Base-by-base conservation (phyloP, 2,329 filamentous ascomycete genomes). In the Alternaria alternata region DNA sequence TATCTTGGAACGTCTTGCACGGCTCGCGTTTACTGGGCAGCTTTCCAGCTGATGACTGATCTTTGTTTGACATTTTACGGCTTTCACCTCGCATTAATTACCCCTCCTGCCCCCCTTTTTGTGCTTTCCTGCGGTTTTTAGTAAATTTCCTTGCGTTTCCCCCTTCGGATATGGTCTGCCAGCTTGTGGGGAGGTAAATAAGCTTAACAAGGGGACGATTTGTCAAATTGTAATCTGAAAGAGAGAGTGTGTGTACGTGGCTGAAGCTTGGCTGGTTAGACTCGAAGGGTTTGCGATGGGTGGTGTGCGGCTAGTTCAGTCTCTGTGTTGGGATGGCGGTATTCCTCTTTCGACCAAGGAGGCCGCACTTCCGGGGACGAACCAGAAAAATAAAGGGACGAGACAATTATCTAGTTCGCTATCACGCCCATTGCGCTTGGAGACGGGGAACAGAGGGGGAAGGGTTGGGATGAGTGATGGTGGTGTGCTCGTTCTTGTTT, bases 111-210 rank as follows among this genome's bases (percentile, higher is more conserved):
- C 74, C 68, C 53, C 39, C 12, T 24, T 12, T 24, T 68, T 67
- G 65, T 74, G 66, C 71, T 73, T 62, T 69, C 62, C 57, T 58
- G 39, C 54, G 54, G 70, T 70, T 65, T 61, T 59, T 70, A 59
- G 51, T 62, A 61, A 16, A 67, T 72, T 73, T 69, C 72, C 64
- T 74, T 70, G 68, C 69, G 70, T 74, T 73, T 71, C 66, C 69
- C 64, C 72, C 72, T 75, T 73, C 73, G 66, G 71, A 73, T 65
- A 73, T 78, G 76, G 76, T 78, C 74, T 78, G 69, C 72, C 76
- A 75, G 77, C 76, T 74, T 75, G 73, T 78, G 77, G 77, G 77
- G 77, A 78, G 71, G 77, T 77, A 69, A 72, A 42, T 6, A 70
- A 70, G 71, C 66, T 74, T 60, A 65, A 63, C 59, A 58, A 74